phyloP scores from a whole-genome alignment of 1,284 basidiomycete species.

The Cystobasidiaceae sp. region DNA sequence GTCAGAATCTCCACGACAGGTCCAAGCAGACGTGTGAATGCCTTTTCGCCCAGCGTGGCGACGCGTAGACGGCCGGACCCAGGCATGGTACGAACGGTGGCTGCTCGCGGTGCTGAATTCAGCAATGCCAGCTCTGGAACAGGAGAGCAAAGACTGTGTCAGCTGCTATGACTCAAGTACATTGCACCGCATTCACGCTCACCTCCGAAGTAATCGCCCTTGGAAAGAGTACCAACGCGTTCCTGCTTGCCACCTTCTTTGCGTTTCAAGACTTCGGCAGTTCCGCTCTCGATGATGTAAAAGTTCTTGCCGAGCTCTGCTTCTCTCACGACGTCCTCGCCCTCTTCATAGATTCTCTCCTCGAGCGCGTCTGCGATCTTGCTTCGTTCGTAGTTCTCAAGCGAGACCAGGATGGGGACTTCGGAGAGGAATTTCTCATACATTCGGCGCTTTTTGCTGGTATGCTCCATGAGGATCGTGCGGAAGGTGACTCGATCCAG shows the following conservation, averaged over 20 bases:
- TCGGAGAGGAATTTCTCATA: slow-evolving; percentile 91
- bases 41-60: slow-evolving; percentile 84
- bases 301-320: slow-evolving; percentile 95
- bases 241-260: slow-evolving; percentile 61
- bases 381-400: slow-evolving; percentile 81
- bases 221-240: slow-evolving; percentile 68
- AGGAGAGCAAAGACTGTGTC: neutral
- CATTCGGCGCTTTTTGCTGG: slow-evolving; percentile 82
- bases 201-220: slow-evolving; percentile 99
- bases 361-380: slow-evolving; percentile 95
- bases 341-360: slow-evolving; percentile 72
- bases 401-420: slow-evolving; percentile 80
- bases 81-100: slow-evolving; percentile 76
- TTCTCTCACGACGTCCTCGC: slow-evolving; percentile 79
- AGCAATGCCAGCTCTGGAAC: slow-evolving; percentile 71
- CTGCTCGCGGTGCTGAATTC: slow-evolving; percentile 79
- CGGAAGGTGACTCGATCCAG: slow-evolving; percentile 97
- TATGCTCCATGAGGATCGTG: slow-evolving; percentile 78
- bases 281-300: slow-evolving; percentile 92
- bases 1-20: slow-evolving; percentile 45
- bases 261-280: slow-evolving; percentile 78
- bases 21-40: slow-evolving; percentile 89
- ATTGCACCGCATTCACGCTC: slow-evolving; percentile 43
- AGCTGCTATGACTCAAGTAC: neutral
- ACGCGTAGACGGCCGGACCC: slow-evolving; percentile 65